Percentiles rank a stretch among this genome's conserved stretches.
These are phyloP conservation scores for Talaromyces sp. DNA, from an alignment of 2,329 filamentous ascomycete species.

Conservation along the genomic window DNA sequence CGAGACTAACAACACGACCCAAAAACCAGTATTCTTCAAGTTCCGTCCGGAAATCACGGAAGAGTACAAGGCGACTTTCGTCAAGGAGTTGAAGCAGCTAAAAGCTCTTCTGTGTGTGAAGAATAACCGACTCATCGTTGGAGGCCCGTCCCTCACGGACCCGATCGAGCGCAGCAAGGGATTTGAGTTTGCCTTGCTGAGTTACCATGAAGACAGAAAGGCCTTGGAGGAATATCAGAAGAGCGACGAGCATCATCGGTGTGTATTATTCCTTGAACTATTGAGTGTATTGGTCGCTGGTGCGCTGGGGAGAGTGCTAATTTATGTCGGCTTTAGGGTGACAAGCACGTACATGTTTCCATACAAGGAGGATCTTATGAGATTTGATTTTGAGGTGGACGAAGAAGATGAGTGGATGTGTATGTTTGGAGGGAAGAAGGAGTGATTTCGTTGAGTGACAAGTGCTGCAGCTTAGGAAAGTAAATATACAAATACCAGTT, in stretches of 20 bases:
- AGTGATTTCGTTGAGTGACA: background rate
- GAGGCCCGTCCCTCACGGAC: slow-evolving; percentile 48
- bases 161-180: slow-evolving; percentile 50
- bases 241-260: slow-evolving; percentile 48
- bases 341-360: slow-evolving; percentile 48
- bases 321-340: slow-evolving; percentile 32
- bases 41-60: slow-evolving; percentile 39
- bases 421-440: background rate
- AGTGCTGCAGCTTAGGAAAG: background rate
- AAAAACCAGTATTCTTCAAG: slow-evolving; percentile 43
- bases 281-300: background rate
- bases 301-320: background rate
- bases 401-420: slow-evolving; percentile 25
- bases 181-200: slow-evolving; percentile 47
- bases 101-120: slow-evolving; percentile 45
- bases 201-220: slow-evolving; percentile 43
- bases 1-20: background rate
- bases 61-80: slow-evolving; percentile 41
- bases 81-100: slow-evolving; percentile 44
- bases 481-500: too few species aligned
- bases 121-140: slow-evolving; percentile 44
- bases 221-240: slow-evolving; percentile 49
- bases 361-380: slow-evolving; percentile 47
- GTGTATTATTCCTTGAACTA: slow-evolving; percentile 5
- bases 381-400: slow-evolving; percentile 49